Conservation (phyloP, 441 rosid species). For the Erodium texanum region DNA sequence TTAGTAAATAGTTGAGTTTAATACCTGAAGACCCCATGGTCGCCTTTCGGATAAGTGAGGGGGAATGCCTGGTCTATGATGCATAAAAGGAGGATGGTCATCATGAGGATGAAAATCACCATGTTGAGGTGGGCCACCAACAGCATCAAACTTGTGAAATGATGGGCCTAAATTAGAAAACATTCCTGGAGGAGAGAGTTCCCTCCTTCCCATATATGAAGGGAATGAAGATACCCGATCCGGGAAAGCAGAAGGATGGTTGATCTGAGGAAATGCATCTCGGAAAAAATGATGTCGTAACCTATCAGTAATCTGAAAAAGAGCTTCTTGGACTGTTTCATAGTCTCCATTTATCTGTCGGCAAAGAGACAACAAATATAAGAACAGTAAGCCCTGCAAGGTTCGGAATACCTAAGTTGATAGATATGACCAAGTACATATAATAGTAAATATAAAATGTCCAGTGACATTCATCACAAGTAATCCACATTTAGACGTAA, state of each 20-base stretch:
- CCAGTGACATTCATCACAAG: constrained; percentile 1
- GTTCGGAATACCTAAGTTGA: background rate
- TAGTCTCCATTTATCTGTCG: constrained; percentile 55
- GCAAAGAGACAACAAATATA: constrained; percentile 9
- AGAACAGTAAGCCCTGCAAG: background rate
- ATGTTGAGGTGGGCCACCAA: constrained; percentile 46
- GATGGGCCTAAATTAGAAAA: constrained; percentile 37
- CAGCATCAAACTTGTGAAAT: constrained; percentile 44
- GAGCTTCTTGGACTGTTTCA: constrained; percentile 66
- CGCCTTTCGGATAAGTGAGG: constrained; percentile 45
- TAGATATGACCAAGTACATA: background rate
- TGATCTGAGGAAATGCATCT: constrained; percentile 37
- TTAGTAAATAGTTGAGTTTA: background rate
- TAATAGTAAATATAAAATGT: background rate
- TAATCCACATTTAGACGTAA: background rate
- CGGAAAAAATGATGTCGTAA: constrained; percentile 57
- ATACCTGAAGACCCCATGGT: constrained; percentile 71
- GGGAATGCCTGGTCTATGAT: constrained; percentile 41
- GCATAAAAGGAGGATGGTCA: constrained; percentile 37
- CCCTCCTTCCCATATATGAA: constrained; percentile 53
- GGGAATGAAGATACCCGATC: constrained; percentile 53
- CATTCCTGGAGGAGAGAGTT: constrained; percentile 49
- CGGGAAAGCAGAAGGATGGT: constrained; percentile 39
- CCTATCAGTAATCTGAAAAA: constrained; percentile 57
- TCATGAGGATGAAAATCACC: constrained; percentile 46